Base-by-base conservation (phyloP, 2,329 filamentous ascomycete genomes). In the Microdochium paspali region DNA sequence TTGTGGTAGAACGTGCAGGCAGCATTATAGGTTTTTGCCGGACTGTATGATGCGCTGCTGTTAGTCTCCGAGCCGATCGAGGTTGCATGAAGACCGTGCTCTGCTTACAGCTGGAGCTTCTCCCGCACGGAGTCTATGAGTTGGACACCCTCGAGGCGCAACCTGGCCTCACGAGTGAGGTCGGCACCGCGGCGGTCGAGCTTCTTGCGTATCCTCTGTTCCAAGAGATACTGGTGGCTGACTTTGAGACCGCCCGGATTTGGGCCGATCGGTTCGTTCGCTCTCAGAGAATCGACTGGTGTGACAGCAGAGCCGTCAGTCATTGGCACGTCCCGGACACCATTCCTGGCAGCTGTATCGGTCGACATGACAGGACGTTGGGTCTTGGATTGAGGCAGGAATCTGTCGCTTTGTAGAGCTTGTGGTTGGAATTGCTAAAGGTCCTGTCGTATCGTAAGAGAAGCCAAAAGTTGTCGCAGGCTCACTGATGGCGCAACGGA, bases 1-100 rank as follows among this genome's bases (percentile, higher is more conserved):
- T 90, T 90, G 72, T 97, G 91, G 62, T 90, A 98, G 64, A 95
- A 95, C 15, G 87, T 83, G 53, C 85, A 89, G 1, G 93, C 93
- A 0, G 91, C 95, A 56, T 91, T 87, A 65, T 89, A 96, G 0
- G 93, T 97, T 50, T 87, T 85, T 23, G 96, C 82, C 2, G 93
- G 93, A 43, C 87, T 90, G 51, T 12, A 42, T 24, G 5, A 20
- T 54, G 45, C 44, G 57, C 53, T 24, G 48, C 47, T 24, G 30
- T 20, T 9, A 40, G 45, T 47, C 44, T 15, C 44, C 53, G 26
- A 57, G 44, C 24, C 46, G 44, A 42, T 28, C 15, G 15, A 15
- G 25, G 26, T n/a, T n/a, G n/a, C n/a, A n/a, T n/a, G n/a, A n/a
- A n/a, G n/a, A n/a, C n/a, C n/a, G n/a, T n/a, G n/a, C n/a, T n/a